Conservation (phyloP, 2,329 filamentous ascomycete species). For the Paecilomyces fulvus region DNA sequence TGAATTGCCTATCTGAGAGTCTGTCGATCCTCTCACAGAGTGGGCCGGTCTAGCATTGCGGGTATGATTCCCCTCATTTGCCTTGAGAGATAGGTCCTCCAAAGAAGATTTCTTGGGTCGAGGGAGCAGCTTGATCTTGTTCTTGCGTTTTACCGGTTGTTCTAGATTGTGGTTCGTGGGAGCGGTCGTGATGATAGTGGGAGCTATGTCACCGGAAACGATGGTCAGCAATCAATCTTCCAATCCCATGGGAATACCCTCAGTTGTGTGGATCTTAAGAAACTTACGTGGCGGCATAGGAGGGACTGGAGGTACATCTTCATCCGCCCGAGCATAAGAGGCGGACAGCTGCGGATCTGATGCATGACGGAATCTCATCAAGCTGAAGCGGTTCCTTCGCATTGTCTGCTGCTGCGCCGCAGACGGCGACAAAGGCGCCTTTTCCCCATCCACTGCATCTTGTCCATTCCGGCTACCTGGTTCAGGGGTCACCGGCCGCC, state of each 20-base stretch:
- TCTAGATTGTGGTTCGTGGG: slow-evolving; percentile 61
- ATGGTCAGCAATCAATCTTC: slow-evolving; percentile 14
- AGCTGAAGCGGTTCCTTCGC: slow-evolving; percentile 47
- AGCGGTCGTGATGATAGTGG: slow-evolving; percentile 81
- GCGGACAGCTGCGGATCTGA: slow-evolving; percentile 83
- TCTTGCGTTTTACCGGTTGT: slow-evolving; percentile 31
- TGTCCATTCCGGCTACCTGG: slow-evolving; percentile 9
- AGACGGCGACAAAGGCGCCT: slow-evolving; percentile 10
- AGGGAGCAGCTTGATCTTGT: slow-evolving; percentile 31
- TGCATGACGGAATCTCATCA: slow-evolving; percentile 82
- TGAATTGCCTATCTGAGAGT: slow-evolving; percentile 20
- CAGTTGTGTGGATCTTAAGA: not conserved
- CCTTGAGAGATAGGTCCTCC: slow-evolving; percentile 19
- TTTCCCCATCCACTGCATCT: slow-evolving; percentile 6
- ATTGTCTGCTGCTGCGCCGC: slow-evolving; percentile 15
- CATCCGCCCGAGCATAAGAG: slow-evolving; percentile 56
- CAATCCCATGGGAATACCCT: not conserved
- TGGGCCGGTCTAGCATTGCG: slow-evolving; percentile 12
- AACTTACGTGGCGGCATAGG: slow-evolving; percentile 30
- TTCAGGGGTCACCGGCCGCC: not conserved
- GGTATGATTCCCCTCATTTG: slow-evolving; percentile 2
- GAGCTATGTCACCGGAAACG: slow-evolving; percentile 28
- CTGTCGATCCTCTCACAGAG: slow-evolving; percentile 17
- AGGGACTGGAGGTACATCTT: slow-evolving; percentile 41
- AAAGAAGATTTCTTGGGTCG: slow-evolving; percentile 24